These are phyloP conservation scores for Neofusicoccum umdonicola DNA, from an alignment of 2,329 filamentous ascomycete genomes.

Conservation along the genomic window DNA sequence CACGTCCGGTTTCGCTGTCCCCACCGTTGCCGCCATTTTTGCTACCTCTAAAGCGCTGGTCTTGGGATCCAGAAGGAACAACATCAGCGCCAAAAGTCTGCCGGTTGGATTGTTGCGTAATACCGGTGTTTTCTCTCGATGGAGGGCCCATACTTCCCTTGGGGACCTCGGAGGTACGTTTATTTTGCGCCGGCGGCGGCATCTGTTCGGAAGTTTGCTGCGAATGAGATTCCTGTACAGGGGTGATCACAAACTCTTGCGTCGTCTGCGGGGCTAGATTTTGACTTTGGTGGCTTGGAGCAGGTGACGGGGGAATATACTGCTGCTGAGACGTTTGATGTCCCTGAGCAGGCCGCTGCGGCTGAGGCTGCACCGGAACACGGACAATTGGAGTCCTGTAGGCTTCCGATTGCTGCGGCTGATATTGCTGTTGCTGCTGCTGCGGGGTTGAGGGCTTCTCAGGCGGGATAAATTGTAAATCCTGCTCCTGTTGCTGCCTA, in stretches of 20 bases:
- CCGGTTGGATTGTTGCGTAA: neutral
- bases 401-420: slow-evolving; percentile 24
- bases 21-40: slow-evolving; percentile 30
- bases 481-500: slow-evolving; percentile 26
- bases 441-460: neutral
- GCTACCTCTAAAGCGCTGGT: slow-evolving; percentile 42
- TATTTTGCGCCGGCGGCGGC: slow-evolving; percentile 5
- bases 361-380: slow-evolving; percentile 1
- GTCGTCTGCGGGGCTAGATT: slow-evolving; percentile 26
- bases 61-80: slow-evolving; percentile 45
- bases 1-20: slow-evolving; percentile 36
- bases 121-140: neutral
- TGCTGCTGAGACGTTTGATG: slow-evolving; percentile 34
- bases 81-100: slow-evolving; percentile 46
- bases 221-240: neutral
- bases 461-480: slow-evolving; percentile 11
- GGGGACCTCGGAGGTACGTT: slow-evolving; percentile 5
- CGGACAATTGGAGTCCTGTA: slow-evolving; percentile 30
- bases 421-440: slow-evolving; percentile 1
- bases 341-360: slow-evolving; percentile 31
- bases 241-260: slow-evolving; percentile 5
- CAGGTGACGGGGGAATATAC: slow-evolving; percentile 34
- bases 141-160: neutral
- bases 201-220: slow-evolving; percentile 9
- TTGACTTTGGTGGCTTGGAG: slow-evolving; percentile 28